Evolutionary conservation across 169 alveolate species (phyloP), one percentile per base, ranked within the genome.

Genomic region (Plasmodium fragile): DNA sequence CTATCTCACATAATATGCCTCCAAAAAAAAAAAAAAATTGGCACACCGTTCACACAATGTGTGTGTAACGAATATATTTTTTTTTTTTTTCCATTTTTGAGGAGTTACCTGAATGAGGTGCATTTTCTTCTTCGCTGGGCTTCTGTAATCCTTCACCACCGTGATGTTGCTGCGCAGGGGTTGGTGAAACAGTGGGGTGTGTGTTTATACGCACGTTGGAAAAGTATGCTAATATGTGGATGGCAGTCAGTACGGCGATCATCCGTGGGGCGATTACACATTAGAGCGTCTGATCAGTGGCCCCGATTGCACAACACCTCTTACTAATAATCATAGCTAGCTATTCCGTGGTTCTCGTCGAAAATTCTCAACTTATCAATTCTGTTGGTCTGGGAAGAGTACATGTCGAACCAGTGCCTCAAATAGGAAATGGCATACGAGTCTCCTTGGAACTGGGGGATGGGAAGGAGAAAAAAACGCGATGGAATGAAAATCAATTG

Each of bases 61-160:
- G 59, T 49, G 59, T 65, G 41, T 22, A 16, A 1, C 75, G 75
- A 22, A n/a, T 65, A 39, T 65, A 16, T 65, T 18, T 65, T 4
- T 65, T 65, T 65, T 65, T 65, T 65, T 18, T 65, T 65, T n/a
- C 39, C 34, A 22, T 5, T 65, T 16, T 25, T 28, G 39, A 7
- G 36, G 3, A 2, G 16, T 36, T 84, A 84, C 93, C 93, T 84
- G 93, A 41, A 84, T 84, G 59, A 73, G 77, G 78, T 84, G 93
- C 93, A 84, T 84, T 53, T 84, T 84, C 65, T 84, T 84, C 93
- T 84, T 84, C 69, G 85, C 93, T 4, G 93, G 93, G 43, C 80
- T 84, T 30, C 93, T 73, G 43, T 84, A 84, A 25, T 84, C 93
- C 75, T 55, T 72, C 49, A 84, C 93, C 80, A 84, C 69, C 3